Conservation (phyloP, 768 basidiomycete species). For the Gloeopeniophorella convolvens region DNA sequence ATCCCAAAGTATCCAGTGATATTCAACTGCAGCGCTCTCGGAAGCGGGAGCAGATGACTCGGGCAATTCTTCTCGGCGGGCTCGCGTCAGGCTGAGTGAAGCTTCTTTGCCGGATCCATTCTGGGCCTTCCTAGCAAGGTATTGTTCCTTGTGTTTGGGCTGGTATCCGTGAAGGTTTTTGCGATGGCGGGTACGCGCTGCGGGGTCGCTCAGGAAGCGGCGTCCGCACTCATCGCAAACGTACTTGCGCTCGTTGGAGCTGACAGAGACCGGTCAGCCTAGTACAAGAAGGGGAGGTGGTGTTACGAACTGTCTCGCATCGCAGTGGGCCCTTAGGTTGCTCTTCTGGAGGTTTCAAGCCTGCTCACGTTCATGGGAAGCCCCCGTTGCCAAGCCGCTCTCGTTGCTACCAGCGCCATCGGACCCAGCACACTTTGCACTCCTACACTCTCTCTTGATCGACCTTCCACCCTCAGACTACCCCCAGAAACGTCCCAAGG, state of each 20-base stretch:
- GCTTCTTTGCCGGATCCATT: background rate
- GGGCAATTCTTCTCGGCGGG: no score
- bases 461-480: no score
- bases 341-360: no score
- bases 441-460: no score
- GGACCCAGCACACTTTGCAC: no score
- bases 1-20: no score
- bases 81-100: background rate
- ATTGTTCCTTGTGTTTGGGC: slow-evolving; percentile 8
- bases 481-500: no score
- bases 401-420: no score
- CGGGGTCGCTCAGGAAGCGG: background rate
- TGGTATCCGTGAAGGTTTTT: background rate
- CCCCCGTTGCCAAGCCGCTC: no score
- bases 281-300: background rate
- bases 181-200: slow-evolving; percentile 6
- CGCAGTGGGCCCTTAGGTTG: background rate
- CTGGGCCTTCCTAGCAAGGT: background rate
- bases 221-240: slow-evolving; percentile 1
- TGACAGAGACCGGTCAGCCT: background rate
- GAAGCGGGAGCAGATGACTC: no score
- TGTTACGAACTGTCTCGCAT: slow-evolving; percentile 6
- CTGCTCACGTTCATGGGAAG: no score
- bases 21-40: no score
- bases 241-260: background rate